Evolutionary conservation across 192 early-diverging fungal genomes (phyloP), one percentile per base, ranked within the genome.

Genomic region (Haplosporangium gracile): DNA sequence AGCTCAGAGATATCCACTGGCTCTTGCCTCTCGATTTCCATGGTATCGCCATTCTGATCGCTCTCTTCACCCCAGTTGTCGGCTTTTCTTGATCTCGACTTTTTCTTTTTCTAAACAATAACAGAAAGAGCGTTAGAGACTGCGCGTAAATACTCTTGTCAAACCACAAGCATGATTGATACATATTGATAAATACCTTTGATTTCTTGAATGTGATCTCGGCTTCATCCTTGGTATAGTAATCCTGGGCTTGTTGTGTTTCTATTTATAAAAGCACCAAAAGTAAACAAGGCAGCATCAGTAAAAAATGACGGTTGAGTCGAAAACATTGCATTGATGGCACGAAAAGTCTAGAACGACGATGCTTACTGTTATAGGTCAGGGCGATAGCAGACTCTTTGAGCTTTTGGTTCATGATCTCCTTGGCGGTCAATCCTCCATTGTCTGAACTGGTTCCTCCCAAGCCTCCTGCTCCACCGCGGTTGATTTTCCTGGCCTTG

Each of bases 171-270:
- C 10, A 32, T 70, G 22, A 20, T 5, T 38, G 15, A 70, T n/a
- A 22, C 20, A 40, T 11, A 15, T 24, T 18, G 70, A 11, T 38
- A 38, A 20, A 88, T 90, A 95, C 95, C 84, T 96, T 97, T 43
- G 94, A 89, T 76, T 97, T 97, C 72, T 96, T 96, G 71, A 98
- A 97, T 20, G 92, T 74, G 8, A 94, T 80, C 16, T 92, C 89
- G 2, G 95, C 91, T 88, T 99, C 97, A 53, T 97, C 96, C 69
- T 94, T 91, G 60, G 97, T 97, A 89, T 98, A 98, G 83, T 96
- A 98, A 81, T 98, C 98, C 70, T 93, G 92, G 40, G 95, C 93
- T 83, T 95, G 92, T 49, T 90, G 90, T 69, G 89, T 92, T 70
- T 93, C 90, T 89, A 82, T 60, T 26, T 10, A 49, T 49, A 51